Conservation (phyloP, 2,329 filamentous ascomycete genomes). For the Nectriaceae sp. region DNA sequence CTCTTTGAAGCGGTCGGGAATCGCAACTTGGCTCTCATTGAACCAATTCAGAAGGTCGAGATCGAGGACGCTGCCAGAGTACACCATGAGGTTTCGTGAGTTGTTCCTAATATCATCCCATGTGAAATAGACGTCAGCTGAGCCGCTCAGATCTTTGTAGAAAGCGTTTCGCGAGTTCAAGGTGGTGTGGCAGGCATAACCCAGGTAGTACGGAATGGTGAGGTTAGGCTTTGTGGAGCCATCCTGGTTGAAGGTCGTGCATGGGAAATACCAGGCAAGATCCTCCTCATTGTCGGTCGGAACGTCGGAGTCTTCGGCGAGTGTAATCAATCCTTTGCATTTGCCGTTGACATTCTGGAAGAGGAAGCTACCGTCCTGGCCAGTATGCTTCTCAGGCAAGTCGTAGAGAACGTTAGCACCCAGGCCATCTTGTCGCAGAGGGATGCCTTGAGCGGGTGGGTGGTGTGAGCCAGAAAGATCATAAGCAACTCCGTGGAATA, state of each 20-base stretch:
- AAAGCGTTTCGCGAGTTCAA: conserved; percentile 68
- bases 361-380: conserved; percentile 93
- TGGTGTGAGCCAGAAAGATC: conserved; percentile 78
- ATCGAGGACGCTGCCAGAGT: conserved; percentile 91
- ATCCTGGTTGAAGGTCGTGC: conserved; percentile 88
- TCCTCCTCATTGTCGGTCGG: conserved; percentile 73
- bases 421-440: conserved; percentile 46
- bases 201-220: conserved; percentile 74
- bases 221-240: conserved; percentile 77
- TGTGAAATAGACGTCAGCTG: conserved; percentile 91
- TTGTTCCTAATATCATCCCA: conserved; percentile 93
- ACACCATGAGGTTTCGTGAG: conserved; percentile 88
- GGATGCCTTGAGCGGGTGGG: conserved; percentile 78
- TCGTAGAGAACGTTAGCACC: conserved; percentile 85
- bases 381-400: conserved; percentile 76
- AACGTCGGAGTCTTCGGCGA: conserved; percentile 70
- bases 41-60: conserved; percentile 89
- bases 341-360: conserved; percentile 98
- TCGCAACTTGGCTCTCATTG: conserved; percentile 75
- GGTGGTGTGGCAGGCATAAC: conserved; percentile 88
- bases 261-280: conserved; percentile 97
- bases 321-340: conserved; percentile 87
- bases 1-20: conserved; percentile 77
- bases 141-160: conserved; percentile 65
- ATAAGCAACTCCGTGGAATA: conserved; percentile 91